These are phyloP conservation scores for Diaporthe eres DNA, from an alignment of 2,329 filamentous ascomycete species.

Conservation along the genomic window DNA sequence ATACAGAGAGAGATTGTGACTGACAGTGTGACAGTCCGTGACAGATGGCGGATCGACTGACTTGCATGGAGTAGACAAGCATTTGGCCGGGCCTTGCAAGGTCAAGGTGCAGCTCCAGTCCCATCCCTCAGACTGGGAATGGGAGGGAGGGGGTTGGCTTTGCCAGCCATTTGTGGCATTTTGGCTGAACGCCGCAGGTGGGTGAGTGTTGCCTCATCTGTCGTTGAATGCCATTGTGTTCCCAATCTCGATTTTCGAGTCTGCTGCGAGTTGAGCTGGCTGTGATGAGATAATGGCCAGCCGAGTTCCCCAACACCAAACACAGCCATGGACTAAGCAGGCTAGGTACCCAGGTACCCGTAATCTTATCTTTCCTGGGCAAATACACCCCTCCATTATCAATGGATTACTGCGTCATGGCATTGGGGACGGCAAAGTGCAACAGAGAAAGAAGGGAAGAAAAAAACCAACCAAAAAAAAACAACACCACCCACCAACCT, in stretches of 20 bases:
- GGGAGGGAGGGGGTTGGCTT: background rate
- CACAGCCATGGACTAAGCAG: background rate
- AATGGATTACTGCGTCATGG: conserved; percentile 8
- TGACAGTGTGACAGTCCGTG: background rate
- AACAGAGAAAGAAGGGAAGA: no score
- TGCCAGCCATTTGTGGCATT: background rate
- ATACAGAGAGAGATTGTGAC: conserved; percentile 9
- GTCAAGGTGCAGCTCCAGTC: background rate
- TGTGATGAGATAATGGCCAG: background rate
- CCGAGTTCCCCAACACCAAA: background rate
- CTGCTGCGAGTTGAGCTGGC: background rate
- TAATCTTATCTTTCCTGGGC: conserved; percentile 3
- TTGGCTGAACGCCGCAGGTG: background rate
- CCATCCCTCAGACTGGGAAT: background rate
- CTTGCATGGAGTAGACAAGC: conserved; percentile 15
- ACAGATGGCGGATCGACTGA: conserved; percentile 1
- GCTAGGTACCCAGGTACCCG: background rate
- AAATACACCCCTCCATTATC: background rate
- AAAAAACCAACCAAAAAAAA: no score
- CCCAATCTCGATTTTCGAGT: background rate
- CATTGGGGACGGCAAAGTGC: background rate
- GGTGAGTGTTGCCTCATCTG: background rate
- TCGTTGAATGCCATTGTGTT: background rate
- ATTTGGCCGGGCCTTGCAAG: background rate
- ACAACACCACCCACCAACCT: background rate